phyloP scores from a whole-genome alignment of 495 filamentous ascomycete species.

The Aspergillus mulundensis region DNA sequence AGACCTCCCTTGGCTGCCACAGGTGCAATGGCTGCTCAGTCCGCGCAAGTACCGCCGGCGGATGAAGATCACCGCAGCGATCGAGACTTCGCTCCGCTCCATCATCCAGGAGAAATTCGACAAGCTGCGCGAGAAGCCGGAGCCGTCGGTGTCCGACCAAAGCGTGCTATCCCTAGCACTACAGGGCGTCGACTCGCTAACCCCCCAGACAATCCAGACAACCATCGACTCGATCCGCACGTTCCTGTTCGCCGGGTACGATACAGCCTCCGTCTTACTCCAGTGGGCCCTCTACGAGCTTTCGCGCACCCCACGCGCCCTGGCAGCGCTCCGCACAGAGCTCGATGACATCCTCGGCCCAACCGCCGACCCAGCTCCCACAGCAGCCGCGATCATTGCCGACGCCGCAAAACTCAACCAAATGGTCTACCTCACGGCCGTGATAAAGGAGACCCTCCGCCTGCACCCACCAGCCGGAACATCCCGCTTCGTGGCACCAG shows the following conservation, averaged over 20 bases:
- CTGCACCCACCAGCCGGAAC: conserved; percentile 40
- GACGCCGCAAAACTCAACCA: conserved; percentile 26
- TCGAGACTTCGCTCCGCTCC: too few relatives aligned
- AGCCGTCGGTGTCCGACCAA: too few relatives aligned
- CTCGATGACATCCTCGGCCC: conserved; percentile 15
- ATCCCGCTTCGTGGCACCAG: too few relatives aligned
- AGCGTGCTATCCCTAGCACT: too few relatives aligned
- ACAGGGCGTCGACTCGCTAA: not conserved
- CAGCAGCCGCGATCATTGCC: conserved; percentile 2
- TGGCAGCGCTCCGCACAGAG: too few relatives aligned
- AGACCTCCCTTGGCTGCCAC: not conserved
- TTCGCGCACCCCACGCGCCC: conserved; percentile 6
- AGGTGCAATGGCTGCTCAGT: not conserved
- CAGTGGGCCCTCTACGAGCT: conserved; percentile 46
- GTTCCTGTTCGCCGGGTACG: conserved; percentile 35
- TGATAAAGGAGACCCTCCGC: conserved; percentile 48
- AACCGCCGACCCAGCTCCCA: conserved; percentile 15
- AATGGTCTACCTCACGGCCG: conserved; percentile 40
- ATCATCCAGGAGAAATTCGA: too few relatives aligned
- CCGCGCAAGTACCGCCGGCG: too few relatives aligned
- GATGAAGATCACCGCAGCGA: too few relatives aligned
- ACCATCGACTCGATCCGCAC: conserved; percentile 24
- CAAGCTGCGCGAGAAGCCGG: too few relatives aligned
- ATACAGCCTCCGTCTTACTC: conserved; percentile 37
- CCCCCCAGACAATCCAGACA: not conserved